Conservation (phyloP, 2,329 filamentous ascomycete genomes). For the Chaetomiaceae sp. region DNA sequence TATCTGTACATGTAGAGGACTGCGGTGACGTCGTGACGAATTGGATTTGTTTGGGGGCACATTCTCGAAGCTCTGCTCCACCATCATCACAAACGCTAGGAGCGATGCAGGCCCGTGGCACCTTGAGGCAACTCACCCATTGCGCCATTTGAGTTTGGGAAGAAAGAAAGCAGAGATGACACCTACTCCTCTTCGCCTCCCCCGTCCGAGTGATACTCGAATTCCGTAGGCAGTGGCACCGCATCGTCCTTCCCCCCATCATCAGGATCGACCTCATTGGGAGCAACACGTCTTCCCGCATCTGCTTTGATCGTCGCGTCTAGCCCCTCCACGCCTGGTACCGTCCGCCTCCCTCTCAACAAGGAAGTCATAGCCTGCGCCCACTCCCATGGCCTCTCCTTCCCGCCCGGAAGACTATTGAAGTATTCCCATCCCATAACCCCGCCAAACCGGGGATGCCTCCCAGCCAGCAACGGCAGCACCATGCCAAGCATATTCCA, state of each 20-base stretch:
- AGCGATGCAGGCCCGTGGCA: not conserved
- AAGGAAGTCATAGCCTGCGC: slow-evolving; percentile 56
- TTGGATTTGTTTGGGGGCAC: too few species aligned
- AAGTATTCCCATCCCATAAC: slow-evolving; percentile 89
- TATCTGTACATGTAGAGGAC: too few species aligned
- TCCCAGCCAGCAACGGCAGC: slow-evolving; percentile 50
- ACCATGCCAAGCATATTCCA: slow-evolving; percentile 54
- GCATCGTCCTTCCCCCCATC: slow-evolving; percentile 19
- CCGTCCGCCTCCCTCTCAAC: slow-evolving; percentile 30
- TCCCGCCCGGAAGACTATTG: slow-evolving; percentile 60
- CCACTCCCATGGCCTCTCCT: slow-evolving; percentile 66
- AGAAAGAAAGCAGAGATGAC: not conserved
- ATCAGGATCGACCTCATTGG: slow-evolving; percentile 27
- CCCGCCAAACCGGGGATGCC: slow-evolving; percentile 66
- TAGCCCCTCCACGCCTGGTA: slow-evolving; percentile 7
- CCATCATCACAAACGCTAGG: too few species aligned
- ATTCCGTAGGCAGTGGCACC: slow-evolving; percentile 28
- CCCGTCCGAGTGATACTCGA: slow-evolving; percentile 33
- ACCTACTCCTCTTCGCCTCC: slow-evolving; percentile 13
- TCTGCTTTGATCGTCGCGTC: not conserved
- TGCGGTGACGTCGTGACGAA: too few species aligned
- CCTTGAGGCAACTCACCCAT: not conserved
- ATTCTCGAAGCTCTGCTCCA: too few species aligned
- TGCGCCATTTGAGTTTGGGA: too few species aligned
- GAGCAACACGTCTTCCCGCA: not conserved